Base-by-base conservation (phyloP, 345 rosid species). In the Citrus unshiu region DNA sequence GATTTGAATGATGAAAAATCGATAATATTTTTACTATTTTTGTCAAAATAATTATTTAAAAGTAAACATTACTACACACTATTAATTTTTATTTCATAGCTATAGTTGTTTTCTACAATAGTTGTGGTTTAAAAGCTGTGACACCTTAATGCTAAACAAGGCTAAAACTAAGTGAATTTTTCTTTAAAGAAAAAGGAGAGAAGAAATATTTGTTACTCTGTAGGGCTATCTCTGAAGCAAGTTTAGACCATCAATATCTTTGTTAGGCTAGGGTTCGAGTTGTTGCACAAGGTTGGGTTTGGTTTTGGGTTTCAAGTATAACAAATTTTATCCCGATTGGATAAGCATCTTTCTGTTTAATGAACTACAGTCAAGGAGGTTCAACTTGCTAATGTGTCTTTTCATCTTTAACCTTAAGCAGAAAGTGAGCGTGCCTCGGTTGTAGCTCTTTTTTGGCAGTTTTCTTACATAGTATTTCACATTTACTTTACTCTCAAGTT, bases 361-460 rank as follows among this genome's bases (percentile, higher is more conserved):
- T 35, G 57, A 51, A 18, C 57, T 51, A n/a, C 22, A 58, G 16
- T 73, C 65, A 37, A 73, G 49, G 54, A 58, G 54, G 24, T 73
- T 21, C 32, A 24, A 35, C 76, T 2, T 58, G 16, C 35, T 59
- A n/a, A 32, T 7, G 6, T 35, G 32, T 3, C 64, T n/a, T 57
- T 21, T 13, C 65, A 13, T 35, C 34, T n/a, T 43, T 24, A 35
- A 40, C 46, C 29, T 34, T 18, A 34, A 34, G 60, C 35, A 25
- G 22, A 70, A 18, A 25, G 73, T 30, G 32, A 30, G 32, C 32
- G 4, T 57, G 65, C 64, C 24, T 9, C 1, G 40, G 46, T 49
- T 75, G 78, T 70, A 40, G 29, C 61, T 64, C 61, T 27, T 40
- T 56, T 27, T 9, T 62, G 69, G 77, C 58, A 74, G 27, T 22